Conservation (phyloP, 192 early-diverging fungal species). For the Linnemannia schmuckeri region DNA sequence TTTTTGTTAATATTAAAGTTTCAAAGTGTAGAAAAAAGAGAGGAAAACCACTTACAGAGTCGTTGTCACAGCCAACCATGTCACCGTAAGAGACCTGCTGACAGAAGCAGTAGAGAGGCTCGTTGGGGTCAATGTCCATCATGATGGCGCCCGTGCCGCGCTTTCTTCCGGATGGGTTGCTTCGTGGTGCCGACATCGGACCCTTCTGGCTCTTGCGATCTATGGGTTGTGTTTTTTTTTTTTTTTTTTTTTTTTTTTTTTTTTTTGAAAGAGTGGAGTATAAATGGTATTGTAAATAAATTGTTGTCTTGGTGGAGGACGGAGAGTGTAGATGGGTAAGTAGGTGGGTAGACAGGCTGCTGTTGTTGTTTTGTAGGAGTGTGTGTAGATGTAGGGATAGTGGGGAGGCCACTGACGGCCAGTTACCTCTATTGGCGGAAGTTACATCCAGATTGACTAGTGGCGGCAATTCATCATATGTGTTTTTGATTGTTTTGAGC, state of each 20-base stretch:
- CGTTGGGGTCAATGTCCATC: slow-evolving; percentile 95
- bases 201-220: slow-evolving; percentile 56
- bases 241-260: too few species aligned
- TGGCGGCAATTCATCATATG: background rate
- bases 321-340: background rate
- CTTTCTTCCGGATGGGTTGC: slow-evolving; percentile 45
- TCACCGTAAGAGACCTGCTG: slow-evolving; percentile 96
- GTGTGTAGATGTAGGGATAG: background rate
- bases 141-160: slow-evolving; percentile 47
- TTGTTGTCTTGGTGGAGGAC: background rate
- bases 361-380: background rate
- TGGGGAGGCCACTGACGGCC: background rate
- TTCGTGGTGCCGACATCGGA: slow-evolving; percentile 38
- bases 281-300: background rate
- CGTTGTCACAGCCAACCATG: slow-evolving; percentile 97
- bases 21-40: background rate
- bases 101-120: slow-evolving; percentile 97
- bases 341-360: background rate
- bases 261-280: background rate
- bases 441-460: slow-evolving; percentile 24
- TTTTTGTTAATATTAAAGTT: background rate
- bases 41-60: slow-evolving; percentile 49
- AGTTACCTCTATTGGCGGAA: slow-evolving; percentile 42
- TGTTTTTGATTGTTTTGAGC: background rate
- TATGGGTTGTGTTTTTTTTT: background rate